phyloP scores from a whole-genome alignment of 257 asterid species.

The Salvia miltiorrhiza region DNA sequence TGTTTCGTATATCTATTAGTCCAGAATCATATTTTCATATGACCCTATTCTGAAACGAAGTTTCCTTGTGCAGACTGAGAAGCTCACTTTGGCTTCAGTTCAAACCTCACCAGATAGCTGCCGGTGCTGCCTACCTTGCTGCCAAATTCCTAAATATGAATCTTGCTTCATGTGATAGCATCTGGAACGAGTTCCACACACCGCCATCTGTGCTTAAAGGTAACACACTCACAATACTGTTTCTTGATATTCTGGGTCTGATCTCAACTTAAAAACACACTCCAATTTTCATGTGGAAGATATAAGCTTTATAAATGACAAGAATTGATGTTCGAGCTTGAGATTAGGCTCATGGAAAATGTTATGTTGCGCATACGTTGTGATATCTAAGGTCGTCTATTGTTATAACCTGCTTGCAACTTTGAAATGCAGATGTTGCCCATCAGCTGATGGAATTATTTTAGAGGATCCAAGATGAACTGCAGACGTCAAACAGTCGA shows the following conservation, averaged over 20 bases:
- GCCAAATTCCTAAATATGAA: slow-evolving; percentile 76
- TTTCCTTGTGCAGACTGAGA: slow-evolving; percentile 65
- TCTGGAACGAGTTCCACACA: slow-evolving; percentile 84
- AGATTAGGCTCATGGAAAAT: background rate
- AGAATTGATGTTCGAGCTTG: background rate
- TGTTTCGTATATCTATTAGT: background rate
- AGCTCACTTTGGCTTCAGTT: slow-evolving; percentile 98
- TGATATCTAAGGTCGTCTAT: background rate
- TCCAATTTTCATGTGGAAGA: slow-evolving; percentile 21
- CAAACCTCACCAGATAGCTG: slow-evolving; percentile 98
- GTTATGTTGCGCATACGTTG: background rate
- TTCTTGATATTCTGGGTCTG: background rate
- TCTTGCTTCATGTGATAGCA: slow-evolving; percentile 60
- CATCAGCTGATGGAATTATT: slow-evolving; percentile 79
- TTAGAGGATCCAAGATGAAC: slow-evolving; percentile 26
- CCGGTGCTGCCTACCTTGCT: slow-evolving; percentile 98
- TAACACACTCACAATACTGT: background rate
- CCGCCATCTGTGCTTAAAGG: slow-evolving; percentile 82
- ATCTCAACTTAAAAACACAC: background rate
- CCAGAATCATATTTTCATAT: background rate
- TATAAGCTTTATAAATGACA: background rate
- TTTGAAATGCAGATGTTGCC: slow-evolving; percentile 56
- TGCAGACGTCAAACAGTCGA: too few species aligned
- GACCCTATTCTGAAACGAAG: slow-evolving; percentile 7
- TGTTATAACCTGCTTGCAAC: background rate